Evolutionary conservation across 371 early-diverging fungal species (phyloP).

Genomic region (Catenaria anguillulae): DNA sequence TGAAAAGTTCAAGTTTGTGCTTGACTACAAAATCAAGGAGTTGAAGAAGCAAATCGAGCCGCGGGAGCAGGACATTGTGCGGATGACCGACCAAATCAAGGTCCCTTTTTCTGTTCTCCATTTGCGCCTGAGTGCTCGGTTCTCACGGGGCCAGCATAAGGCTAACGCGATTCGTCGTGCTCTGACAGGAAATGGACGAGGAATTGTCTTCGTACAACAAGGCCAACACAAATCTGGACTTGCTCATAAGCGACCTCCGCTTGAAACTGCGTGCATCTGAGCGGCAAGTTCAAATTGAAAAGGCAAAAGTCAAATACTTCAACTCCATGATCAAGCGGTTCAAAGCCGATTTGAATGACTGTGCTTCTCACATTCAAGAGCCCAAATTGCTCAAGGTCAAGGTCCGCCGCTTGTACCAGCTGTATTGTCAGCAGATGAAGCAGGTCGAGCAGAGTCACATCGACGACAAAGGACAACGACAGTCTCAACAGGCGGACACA

Average conservation of each 20-base stretch:
- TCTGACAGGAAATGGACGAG: conserved; percentile 26
- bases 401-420: conserved; percentile 21
- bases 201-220: conserved; percentile 27
- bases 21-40: conserved; percentile 37
- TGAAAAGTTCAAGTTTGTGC: conserved; percentile 41
- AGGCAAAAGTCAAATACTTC: conserved; percentile 5
- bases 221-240: conserved; percentile 25
- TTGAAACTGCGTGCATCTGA: conserved; percentile 32
- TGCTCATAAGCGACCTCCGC: conserved; percentile 30
- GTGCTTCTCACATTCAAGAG: conserved; percentile 29
- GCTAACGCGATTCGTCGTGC: not conserved
- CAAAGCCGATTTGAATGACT: conserved; percentile 31
- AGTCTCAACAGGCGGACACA: not conserved
- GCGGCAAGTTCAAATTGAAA: conserved; percentile 23
- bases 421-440: conserved; percentile 21
- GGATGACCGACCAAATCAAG: conserved; percentile 29
- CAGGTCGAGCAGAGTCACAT: not conserved
- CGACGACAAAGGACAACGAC: not conserved
- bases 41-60: conserved; percentile 40
- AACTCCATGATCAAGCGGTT: conserved; percentile 16
- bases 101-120: conserved; percentile 5
- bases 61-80: conserved; percentile 28
- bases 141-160: too few species aligned
- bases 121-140: not conserved
- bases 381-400: conserved; percentile 20